Conservation (phyloP, 768 basidiomycete genomes). For the Dentipellis fragilis region DNA sequence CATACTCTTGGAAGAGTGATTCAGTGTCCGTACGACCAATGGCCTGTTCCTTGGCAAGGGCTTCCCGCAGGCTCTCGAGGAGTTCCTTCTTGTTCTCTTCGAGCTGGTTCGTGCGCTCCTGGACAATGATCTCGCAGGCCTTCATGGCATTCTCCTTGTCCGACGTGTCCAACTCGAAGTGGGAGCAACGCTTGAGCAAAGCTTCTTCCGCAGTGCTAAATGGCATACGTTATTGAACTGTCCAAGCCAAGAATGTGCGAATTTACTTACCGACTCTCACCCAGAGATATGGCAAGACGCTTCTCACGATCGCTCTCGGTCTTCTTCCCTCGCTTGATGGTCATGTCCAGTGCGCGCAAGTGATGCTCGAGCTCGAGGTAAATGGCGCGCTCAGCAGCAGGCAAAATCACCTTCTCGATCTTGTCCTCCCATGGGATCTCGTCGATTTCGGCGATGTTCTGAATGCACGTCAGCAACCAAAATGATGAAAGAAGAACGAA, state of each 20-base stretch:
- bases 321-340: conserved; percentile 55
- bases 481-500: not conserved
- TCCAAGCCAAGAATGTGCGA: not conserved
- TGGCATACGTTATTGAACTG: not conserved
- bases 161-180: conserved; percentile 78
- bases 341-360: conserved; percentile 83
- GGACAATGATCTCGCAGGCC: conserved; percentile 86
- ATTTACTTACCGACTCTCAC: conserved; percentile 53
- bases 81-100: conserved; percentile 73
- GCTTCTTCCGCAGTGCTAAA: conserved; percentile 82
- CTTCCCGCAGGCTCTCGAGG: conserved; percentile 50
- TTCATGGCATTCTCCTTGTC: conserved; percentile 68
- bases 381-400: conserved; percentile 89
- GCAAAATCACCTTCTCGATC: conserved; percentile 58
- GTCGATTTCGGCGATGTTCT: conserved; percentile 96
- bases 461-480: not conserved
- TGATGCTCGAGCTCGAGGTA: conserved; percentile 94
- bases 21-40: conserved; percentile 51
- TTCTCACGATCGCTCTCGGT: conserved; percentile 75
- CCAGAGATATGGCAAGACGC: conserved; percentile 77
- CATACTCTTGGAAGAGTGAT: conserved; percentile 72
- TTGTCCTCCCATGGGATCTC: conserved; percentile 78
- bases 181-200: conserved; percentile 88
- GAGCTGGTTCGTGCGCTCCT: conserved; percentile 70
- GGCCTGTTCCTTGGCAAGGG: conserved; percentile 58